Base-by-base conservation (phyloP, 2,329 filamentous ascomycete species). In the Cladosporium sp. region DNA sequence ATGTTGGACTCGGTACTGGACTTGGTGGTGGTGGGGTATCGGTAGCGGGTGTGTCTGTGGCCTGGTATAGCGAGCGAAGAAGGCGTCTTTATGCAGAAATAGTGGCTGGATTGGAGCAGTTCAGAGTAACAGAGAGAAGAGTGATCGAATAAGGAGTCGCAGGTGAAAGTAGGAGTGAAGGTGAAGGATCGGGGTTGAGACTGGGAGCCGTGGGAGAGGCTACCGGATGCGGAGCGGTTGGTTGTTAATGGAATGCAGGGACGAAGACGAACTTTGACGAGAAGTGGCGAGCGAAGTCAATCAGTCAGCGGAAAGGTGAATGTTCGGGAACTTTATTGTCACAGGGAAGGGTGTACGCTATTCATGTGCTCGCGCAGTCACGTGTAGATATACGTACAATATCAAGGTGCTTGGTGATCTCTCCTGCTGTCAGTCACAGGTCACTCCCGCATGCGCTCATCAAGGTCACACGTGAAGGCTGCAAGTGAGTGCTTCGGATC, bases 241-340 rank as follows among this genome's bases (percentile, higher is more conserved):
- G 26, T 47, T 30, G 28, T 34, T 41, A 51, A 47, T 34, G 58
- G 58, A 51, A 60, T 60, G 58, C 58, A 60, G 58, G 58, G 58
- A 60, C 58, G 58, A 60, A n/a, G 55, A 47, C 36, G 38, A 58
- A 58, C 55, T 58, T 58, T 41, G 55, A 58, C n/a, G 55, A 36
- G 55, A 36, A n/a, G 55, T 58, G 55, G 32, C 55, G 55, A 58
- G 30, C 52, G 30, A 32, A 32, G 24, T 28, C 28, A 15, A 6
- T 52, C 26, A 21, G 38, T 44, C 38, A 44, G 38, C 38, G 6
- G 14, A 8, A 55, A 54, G 51, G 52, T 55, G 52, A n/a, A 18
- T 34, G 18, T 21, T 55, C 32, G 30, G 32, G 7, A 52, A 52
- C 12, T 26, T 52, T 52, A 15, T 30, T n/a, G 41, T 24, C 41